Percentiles rank a stretch among this genome's conserved stretches.
phyloP scores from a whole-genome alignment of 1,284 basidiomycete genomes.

The Stygiomarasmius scandens region DNA sequence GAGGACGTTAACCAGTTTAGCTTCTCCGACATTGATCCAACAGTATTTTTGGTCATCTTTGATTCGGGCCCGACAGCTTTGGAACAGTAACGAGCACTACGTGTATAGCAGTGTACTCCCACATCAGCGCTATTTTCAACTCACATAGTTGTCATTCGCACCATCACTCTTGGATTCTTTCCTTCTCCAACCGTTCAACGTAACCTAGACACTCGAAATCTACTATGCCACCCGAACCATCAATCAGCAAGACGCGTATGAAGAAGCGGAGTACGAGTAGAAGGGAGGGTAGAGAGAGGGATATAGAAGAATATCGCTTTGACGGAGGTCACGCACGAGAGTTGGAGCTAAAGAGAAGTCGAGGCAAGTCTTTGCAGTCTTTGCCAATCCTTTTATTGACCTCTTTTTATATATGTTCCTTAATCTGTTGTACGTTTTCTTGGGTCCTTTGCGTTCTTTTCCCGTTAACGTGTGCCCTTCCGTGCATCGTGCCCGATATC shows the following conservation, averaged over 20 bases:
- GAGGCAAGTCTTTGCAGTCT: slow-evolving; percentile 32
- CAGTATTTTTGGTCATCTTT: too few species aligned
- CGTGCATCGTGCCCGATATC: not conserved
- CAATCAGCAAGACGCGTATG: slow-evolving; percentile 33
- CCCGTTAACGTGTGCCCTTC: slow-evolving; percentile 2
- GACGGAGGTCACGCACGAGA: slow-evolving; percentile 54
- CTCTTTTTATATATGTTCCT: slow-evolving; percentile 14
- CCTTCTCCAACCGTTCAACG: not conserved
- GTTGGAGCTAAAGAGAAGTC: slow-evolving; percentile 54
- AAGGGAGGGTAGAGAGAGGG: slow-evolving; percentile 33
- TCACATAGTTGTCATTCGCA: not conserved
- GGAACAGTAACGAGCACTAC: too few species aligned
- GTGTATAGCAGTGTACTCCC: too few species aligned
- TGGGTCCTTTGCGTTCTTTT: slow-evolving; percentile 4
- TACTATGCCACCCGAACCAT: slow-evolving; percentile 51
- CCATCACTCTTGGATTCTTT: not conserved
- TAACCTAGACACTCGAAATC: not conserved
- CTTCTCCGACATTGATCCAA: too few species aligned
- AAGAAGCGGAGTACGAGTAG: slow-evolving; percentile 48
- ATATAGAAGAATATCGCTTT: slow-evolving; percentile 47
- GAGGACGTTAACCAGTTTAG: too few species aligned
- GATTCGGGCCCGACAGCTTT: too few species aligned
- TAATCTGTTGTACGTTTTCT: slow-evolving; percentile 10
- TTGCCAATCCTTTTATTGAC: slow-evolving; percentile 13
- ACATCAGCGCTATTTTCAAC: too few species aligned